These are phyloP conservation scores for Clavulina sp. DNA, from an alignment of 768 basidiomycete species.

Conservation along the genomic window DNA sequence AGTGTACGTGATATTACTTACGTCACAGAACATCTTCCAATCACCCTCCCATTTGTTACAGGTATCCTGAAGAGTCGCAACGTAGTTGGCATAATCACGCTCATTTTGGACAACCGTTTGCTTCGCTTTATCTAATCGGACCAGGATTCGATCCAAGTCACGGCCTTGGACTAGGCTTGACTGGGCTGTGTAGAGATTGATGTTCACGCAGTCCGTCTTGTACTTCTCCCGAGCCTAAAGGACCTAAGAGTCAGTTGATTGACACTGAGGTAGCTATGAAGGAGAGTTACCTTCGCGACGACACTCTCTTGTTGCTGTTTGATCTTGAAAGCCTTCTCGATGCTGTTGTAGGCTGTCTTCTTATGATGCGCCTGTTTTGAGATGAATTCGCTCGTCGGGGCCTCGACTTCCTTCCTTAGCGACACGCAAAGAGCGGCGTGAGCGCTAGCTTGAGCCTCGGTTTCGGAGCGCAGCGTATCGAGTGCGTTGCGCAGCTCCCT, in stretches of 20 bases:
- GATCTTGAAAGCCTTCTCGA: constrained; percentile 83
- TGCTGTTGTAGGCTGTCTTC: constrained; percentile 48
- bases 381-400: constrained; percentile 39
- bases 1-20: constrained; percentile 13
- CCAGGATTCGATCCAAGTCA: constrained; percentile 76
- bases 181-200: constrained; percentile 89
- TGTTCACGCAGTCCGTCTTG: constrained; percentile 77
- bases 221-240: constrained; percentile 71
- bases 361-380: constrained; percentile 52
- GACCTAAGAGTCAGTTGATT: neutral
- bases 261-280: neutral
- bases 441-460: constrained; percentile 58
- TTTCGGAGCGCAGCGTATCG: constrained; percentile 65
- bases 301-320: constrained; percentile 77
- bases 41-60: constrained; percentile 75
- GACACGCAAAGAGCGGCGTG: constrained; percentile 62
- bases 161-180: constrained; percentile 80
- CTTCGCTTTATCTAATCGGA: constrained; percentile 75
- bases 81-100: constrained; percentile 80
- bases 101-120: constrained; percentile 84
- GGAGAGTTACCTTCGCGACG: constrained; percentile 41
- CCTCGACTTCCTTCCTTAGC: constrained; percentile 61
- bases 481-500: constrained; percentile 72
- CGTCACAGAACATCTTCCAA: constrained; percentile 89
- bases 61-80: constrained; percentile 61